Base-by-base conservation (phyloP, 2,329 filamentous ascomycete genomes). In the Fusarium siculi region DNA sequence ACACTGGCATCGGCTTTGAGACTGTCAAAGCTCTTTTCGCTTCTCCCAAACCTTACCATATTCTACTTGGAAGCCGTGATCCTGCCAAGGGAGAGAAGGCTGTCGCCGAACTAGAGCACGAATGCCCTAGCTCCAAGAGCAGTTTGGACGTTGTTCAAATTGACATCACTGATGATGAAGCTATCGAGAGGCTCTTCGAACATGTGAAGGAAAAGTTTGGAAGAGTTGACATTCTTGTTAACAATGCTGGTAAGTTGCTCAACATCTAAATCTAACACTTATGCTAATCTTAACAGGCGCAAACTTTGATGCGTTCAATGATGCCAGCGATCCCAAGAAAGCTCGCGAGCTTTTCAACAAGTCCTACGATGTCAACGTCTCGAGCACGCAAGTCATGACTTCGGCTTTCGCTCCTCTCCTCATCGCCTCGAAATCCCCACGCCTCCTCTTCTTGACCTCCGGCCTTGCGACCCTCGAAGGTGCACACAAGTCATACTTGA, bases 1-100 rank as follows among this genome's bases (percentile, higher is more conserved):
- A 90, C 73, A 90, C 86, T 0, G 90, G 90, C 21, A 85, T 92
- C 25, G 90, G 91, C 6, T 87, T 85, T 42, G 86, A 92, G 72
- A 85, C 83, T 12, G 85, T 91, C 55, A 89, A 87, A 68, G 85
- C 88, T 2, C 81, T 92, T 1, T 81, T 84, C 49, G 70, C 80
- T 16, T 88, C 89, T 0, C 36, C 77, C 1, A 80, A 80, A 14
- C n/a, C 84, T 4, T 91, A 91, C 77, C 82, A 85, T 14, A 84
- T 92, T 63, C 76, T 91, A 30, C 76, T 92, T 8, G 89, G 89
- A 37, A 85, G 84, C 43, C 86, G 90, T 4, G 84, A 82, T 3
- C 30, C 86, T 1, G 80, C 82, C 6, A 91, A 90, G 58, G 90
- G 84, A 25, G 78, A 88, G 2, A 76, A 76, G 4, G 89, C 88